Base-by-base conservation (phyloP, 495 filamentous ascomycete genomes). In the Parathielavia hyrcaniae region DNA sequence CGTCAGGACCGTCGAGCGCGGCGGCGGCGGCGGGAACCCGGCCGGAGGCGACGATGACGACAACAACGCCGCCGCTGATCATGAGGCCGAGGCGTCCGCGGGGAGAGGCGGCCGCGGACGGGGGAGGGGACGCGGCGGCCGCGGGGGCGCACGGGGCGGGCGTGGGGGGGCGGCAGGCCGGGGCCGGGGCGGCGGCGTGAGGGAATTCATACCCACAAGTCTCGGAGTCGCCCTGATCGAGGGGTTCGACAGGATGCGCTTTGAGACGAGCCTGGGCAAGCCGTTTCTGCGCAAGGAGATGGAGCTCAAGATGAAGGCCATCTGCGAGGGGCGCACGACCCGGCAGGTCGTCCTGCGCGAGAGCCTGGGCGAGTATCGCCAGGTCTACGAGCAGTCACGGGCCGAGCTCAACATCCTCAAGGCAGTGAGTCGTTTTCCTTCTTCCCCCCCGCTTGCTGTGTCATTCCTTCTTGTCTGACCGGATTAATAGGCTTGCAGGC, bases 251-350 rank as follows among this genome's bases (percentile, higher is more conserved):
- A 84, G 85, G 57, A 88, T 98, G 73, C 87, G 86, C 34, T 84
- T 97, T 53, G 90, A 95, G 50, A 91, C 85, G 19, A 95, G 88
- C 56, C 79, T 98, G 16, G 87, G 89, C 64, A 98, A 98, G 71
- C 93, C 93, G n/a, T 97, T 97, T 69, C 75, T 98, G 43, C 83
- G 93, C 26, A 97, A 98, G 71, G 92, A 98, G 76, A 96, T 95
- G 90, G 93, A 98, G 71, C 70, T 86, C 56, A 85, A 88, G 62
- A 95, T 98, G 91, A 89, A 89, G 65, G 88, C 88, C 54, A 95
- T 98, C 49, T 97, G 93, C 71, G 89, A 89, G 53, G 95, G 95
- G n/a, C 80, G 79, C 17, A 85, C 83, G 55, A 85, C 84, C 13
- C 84, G 83, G 43, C 79, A 80, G 38, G 82, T 83, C 23, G 86